Conservation (phyloP, 176 grass and related monocot genomes). For the Tuctoria greenei region DNA sequence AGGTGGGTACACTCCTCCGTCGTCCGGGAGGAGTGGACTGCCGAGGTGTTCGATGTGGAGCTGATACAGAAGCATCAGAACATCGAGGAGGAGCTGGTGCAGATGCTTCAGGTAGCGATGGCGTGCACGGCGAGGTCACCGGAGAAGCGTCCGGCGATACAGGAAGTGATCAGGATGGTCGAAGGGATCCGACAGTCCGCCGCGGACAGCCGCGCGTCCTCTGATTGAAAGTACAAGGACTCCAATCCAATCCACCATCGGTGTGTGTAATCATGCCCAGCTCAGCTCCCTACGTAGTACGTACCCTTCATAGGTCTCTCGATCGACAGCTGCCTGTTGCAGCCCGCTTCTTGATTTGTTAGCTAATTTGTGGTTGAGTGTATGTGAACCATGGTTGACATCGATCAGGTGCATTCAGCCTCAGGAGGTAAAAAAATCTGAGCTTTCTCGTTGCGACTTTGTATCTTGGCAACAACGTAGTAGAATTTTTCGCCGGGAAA, state of each 20-base stretch:
- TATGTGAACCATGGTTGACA: constrained; percentile 24
- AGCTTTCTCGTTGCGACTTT: constrained; percentile 14
- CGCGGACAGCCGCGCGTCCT: constrained; percentile 57
- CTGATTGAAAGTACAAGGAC: constrained; percentile 57
- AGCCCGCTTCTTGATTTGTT: constrained; percentile 37
- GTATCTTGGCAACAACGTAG: constrained; percentile 6
- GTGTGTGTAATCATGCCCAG: too few relatives aligned
- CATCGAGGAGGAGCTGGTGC: constrained; percentile 89
- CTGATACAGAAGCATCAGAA: constrained; percentile 58
- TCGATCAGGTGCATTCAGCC: constrained; percentile 20
- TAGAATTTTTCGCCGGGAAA: constrained; percentile 15
- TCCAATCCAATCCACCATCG: constrained; percentile 44
- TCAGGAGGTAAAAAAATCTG: background rate
- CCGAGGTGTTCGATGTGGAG: constrained; percentile 85
- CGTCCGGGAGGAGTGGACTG: constrained; percentile 97
- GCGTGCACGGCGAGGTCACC: constrained; percentile 56
- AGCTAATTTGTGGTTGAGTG: constrained; percentile 37
- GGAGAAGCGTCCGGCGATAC: constrained; percentile 67
- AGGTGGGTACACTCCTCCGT: constrained; percentile 95
- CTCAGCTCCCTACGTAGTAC: too few relatives aligned
- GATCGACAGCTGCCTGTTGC: constrained; percentile 6
- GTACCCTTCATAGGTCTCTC: background rate
- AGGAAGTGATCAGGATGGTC: constrained; percentile 84
- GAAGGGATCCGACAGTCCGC: constrained; percentile 66
- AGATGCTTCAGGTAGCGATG: constrained; percentile 91